Conservation (phyloP, 1,284 basidiomycete species). For the Mycena sp. region DNA sequence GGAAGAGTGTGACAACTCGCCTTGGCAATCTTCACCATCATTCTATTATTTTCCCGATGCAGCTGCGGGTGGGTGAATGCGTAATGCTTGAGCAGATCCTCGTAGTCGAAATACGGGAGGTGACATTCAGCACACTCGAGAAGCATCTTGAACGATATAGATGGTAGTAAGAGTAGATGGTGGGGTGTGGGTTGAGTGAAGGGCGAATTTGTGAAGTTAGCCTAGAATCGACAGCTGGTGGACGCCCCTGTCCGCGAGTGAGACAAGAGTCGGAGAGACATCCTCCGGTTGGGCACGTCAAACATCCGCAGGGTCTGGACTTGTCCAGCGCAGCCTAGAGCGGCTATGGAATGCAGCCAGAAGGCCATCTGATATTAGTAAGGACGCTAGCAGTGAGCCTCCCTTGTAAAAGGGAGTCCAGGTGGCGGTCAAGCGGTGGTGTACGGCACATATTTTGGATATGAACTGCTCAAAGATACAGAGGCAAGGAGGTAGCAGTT, state of each 20-base stretch:
- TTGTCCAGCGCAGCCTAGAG: not conserved
- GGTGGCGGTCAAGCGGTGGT: too few species aligned
- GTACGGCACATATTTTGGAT: too few species aligned
- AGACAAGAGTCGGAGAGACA: slow-evolving; percentile 11
- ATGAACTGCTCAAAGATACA: too few species aligned
- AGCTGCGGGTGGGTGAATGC: slow-evolving; percentile 15
- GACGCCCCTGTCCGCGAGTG: not conserved
- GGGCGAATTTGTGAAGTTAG: not conserved
- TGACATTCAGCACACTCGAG: slow-evolving; percentile 25
- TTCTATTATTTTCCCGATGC: not conserved
- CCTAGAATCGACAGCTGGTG: slow-evolving; percentile 3
- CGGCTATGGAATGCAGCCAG: too few species aligned
- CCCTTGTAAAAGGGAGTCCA: too few species aligned
- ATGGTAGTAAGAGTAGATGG: not conserved
- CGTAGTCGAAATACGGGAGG: slow-evolving; percentile 20
- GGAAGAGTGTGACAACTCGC: too few species aligned
- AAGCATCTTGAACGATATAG: slow-evolving; percentile 12
- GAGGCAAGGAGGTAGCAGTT: too few species aligned
- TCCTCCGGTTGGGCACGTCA: not conserved
- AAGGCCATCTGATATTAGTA: too few species aligned
- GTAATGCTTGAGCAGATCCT: slow-evolving; percentile 16
- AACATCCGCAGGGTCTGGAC: slow-evolving; percentile 8
- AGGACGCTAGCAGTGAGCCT: too few species aligned
- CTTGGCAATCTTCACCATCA: slow-evolving; percentile 18
- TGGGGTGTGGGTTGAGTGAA: not conserved